Percentiles rank a stretch among this genome's conserved stretches.
Evolutionary conservation across 768 basidiomycete species (phyloP).

Genomic region (Rhizopogon roseolus): DNA sequence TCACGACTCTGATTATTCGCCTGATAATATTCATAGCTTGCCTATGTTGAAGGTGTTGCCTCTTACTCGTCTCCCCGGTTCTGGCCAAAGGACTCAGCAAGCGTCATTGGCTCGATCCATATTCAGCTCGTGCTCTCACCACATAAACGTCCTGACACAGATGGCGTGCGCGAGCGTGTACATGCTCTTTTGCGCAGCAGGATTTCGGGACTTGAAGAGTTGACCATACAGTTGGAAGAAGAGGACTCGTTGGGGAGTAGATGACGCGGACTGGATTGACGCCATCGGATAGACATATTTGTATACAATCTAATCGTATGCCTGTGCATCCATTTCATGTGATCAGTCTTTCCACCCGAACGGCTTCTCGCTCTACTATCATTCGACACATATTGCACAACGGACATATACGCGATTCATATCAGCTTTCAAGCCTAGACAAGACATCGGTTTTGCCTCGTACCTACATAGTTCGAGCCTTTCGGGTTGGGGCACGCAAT

Average conservation of each 20-base stretch:
- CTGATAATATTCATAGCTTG: conserved; percentile 43
- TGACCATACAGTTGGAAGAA: conserved; percentile 83
- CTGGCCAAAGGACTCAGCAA: conserved; percentile 92
- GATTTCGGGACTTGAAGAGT: conserved; percentile 81
- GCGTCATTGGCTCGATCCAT: conserved; percentile 87
- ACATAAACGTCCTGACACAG: conserved; percentile 57
- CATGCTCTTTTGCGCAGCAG: conserved; percentile 63
- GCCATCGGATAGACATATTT: not conserved
- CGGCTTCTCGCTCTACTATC: not conserved
- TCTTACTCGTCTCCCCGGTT: conserved; percentile 82
- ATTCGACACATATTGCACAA: too few relatives aligned
- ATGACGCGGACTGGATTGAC: not conserved
- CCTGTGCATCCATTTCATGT: not conserved
- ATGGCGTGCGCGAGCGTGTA: conserved; percentile 74
- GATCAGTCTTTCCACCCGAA: not conserved
- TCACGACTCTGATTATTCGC: not conserved
- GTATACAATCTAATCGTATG: not conserved
- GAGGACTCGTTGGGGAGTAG: not conserved
- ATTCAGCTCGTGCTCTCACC: conserved; percentile 74
- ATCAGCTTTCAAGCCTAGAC: too few relatives aligned
- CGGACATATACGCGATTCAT: too few relatives aligned
- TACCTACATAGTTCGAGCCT: too few relatives aligned
- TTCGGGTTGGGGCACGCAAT: too few relatives aligned
- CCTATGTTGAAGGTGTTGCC: conserved; percentile 70
- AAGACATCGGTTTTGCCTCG: too few relatives aligned